Evolutionary conservation across 805 yeast genomes (phyloP).

Genomic region (Yarrowia hollandica): DNA sequence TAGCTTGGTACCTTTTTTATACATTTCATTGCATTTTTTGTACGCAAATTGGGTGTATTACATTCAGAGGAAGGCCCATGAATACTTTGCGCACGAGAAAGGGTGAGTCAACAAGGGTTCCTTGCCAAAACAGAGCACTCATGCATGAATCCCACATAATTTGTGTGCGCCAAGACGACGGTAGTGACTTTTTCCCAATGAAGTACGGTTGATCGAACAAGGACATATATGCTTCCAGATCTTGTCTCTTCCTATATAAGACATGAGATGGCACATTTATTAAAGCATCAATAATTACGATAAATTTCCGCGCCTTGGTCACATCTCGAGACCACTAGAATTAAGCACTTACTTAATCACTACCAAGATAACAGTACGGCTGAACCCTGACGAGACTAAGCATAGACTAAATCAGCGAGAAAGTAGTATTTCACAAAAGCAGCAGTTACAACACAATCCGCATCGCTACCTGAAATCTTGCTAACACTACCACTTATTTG

Average conservation of each 20-base stretch:
- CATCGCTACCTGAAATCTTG: not conserved
- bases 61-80: not conserved
- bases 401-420: slow-evolving; percentile 1
- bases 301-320: not conserved
- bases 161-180: slow-evolving; percentile 1
- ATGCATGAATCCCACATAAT: not conserved
- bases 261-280: not conserved
- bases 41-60: not conserved
- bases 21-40: slow-evolving; percentile 5
- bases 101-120: not conserved
- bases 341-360: not conserved
- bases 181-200: not conserved
- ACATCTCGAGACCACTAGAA: not conserved
- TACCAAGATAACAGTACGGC: slow-evolving; percentile 16
- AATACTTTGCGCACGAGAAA: not conserved
- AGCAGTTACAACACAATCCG: not conserved
- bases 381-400: slow-evolving; percentile 1
- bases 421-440: not conserved
- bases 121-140: not conserved
- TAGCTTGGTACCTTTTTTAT: not conserved
- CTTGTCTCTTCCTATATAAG: slow-evolving; percentile 3
- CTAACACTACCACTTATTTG: not conserved
- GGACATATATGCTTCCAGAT: not conserved
- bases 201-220: slow-evolving; percentile 2
- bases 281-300: not conserved